Evolutionary conservation across 2,329 filamentous ascomycete genomes (phyloP), one percentile per base, ranked within the genome.

Genomic region (Cladosporium sp.): DNA sequence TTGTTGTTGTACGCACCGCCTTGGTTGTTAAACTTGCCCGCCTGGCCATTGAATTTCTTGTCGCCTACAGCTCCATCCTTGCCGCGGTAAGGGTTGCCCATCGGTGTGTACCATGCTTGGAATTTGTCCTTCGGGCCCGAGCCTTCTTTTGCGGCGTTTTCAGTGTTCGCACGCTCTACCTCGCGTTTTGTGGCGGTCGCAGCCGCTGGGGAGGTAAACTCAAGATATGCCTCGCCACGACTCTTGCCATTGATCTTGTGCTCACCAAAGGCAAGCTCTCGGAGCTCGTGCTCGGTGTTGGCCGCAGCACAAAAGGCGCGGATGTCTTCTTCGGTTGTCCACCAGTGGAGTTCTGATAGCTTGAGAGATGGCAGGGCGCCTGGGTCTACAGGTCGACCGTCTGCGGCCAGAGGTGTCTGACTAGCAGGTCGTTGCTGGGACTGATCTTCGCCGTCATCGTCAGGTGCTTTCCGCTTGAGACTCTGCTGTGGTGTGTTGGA

Each of bases 161-260:
- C 61, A 3, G 61, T 60, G 19, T 67, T 65, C 30, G 38, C 59
- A 19, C 62, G 58, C 63, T 96, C 92, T 59, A 97, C 87, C 66
- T 86, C 83, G 66, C 88, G 88, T 75, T 97, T 97, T 6, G 87
- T 83, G 0, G 91, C 90, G 0, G 91, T 92, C 1, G 94, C 88
- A 14, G 91, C 92, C 75, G 96, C 90, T 50, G 88, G 86, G 0
- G 90, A 88, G 25, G 83, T 82, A 68, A 97, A 92, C 68, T 97
- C 90, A 47, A 97, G 78, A 69, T 92, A 97, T 5, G 88, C 91
- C 79, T 88, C 85, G 40, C 94, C 93, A 79, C 97, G 97, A 76
- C 91, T 96, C 78, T 99, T 99, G 66, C 94, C 94, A 66, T 99
- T 99, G 50, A 97, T 92, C 73, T 99, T 99, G 76, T 97, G 94